A percentile compares a stretch with the other conserved stretches of the same genome.
phyloP scores from a whole-genome alignment of 2,329 filamentous ascomycete genomes.

The Alternaria ethzedia region DNA sequence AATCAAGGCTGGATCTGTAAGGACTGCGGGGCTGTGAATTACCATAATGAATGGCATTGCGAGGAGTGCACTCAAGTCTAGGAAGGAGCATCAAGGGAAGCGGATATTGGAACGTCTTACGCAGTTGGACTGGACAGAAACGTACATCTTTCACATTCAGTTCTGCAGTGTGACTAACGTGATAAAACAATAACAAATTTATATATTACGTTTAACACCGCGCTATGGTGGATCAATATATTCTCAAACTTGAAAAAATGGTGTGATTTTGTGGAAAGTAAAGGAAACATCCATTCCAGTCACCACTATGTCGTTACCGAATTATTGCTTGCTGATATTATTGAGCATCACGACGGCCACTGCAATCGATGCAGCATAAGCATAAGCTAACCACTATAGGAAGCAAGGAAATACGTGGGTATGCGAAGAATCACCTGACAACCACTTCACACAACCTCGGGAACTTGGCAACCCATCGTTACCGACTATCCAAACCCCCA shows the following conservation, averaged over 20 bases:
- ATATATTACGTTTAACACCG: too few relatives aligned
- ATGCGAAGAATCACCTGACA: background rate
- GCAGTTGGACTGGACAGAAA: background rate
- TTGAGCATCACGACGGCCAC: rapidly evolving
- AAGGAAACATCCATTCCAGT: rapidly evolving
- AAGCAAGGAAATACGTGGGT: background rate
- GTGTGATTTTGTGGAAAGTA: background rate
- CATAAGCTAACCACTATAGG: background rate
- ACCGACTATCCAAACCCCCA: background rate
- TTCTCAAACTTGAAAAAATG: rapidly evolving
- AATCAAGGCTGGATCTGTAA: conserved; percentile 2
- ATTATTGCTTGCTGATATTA: background rate
- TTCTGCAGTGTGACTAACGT: background rate
- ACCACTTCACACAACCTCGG: background rate
- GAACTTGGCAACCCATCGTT: background rate
- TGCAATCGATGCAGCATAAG: background rate
- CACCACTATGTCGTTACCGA: rapidly evolving
- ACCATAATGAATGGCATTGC: conserved; percentile 2
- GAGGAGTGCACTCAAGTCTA: background rate
- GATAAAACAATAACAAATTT: too few relatives aligned
- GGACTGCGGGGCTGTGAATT: background rate
- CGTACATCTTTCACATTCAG: background rate
- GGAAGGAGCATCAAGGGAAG: background rate
- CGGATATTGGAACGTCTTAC: background rate
- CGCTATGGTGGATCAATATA: rapidly evolving